Percentiles rank a stretch among this genome's conserved stretches.
Conservation (phyloP, 495 filamentous ascomycete species). For the Penicillium daleae region DNA sequence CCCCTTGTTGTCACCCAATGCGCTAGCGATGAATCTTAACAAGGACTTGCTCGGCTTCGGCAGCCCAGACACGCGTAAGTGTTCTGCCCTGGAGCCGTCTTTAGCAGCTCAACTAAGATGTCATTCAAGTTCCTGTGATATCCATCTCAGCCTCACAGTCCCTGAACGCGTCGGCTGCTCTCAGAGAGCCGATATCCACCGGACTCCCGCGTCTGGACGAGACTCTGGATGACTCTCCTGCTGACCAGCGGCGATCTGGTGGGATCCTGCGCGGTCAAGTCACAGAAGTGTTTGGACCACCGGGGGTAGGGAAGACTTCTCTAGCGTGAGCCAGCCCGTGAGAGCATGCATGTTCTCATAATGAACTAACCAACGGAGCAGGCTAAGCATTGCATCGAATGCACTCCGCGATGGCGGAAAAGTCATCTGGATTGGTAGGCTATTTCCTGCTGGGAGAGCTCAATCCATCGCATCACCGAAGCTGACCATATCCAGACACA, state of each 20-base stretch:
- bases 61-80: slow-evolving; percentile 37
- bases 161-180: slow-evolving; percentile 61
- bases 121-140: slow-evolving; percentile 60
- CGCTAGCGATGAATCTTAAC: slow-evolving; percentile 31
- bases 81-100: not conserved
- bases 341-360: not conserved
- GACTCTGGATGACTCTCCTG: slow-evolving; percentile 38
- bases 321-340: slow-evolving; percentile 62
- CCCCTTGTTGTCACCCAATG: not conserved
- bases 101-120: not conserved
- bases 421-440: slow-evolving; percentile 88
- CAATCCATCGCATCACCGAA: slow-evolving; percentile 16
- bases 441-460: not conserved
- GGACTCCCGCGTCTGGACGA: slow-evolving; percentile 66
- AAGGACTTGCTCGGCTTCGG: slow-evolving; percentile 38
- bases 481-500: slow-evolving; percentile 43
- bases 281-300: slow-evolving; percentile 88
- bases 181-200: slow-evolving; percentile 62
- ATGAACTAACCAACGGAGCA: slow-evolving; percentile 31
- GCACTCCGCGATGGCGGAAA: slow-evolving; percentile 62
- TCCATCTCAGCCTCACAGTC: slow-evolving; percentile 88
- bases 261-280: slow-evolving; percentile 75
- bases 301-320: slow-evolving; percentile 84
- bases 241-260: slow-evolving; percentile 15
- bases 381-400: slow-evolving; percentile 69